These are phyloP conservation scores for Cyanidium caldarium DNA, from an alignment of 23 red algal species.

Conservation along the genomic window DNA sequence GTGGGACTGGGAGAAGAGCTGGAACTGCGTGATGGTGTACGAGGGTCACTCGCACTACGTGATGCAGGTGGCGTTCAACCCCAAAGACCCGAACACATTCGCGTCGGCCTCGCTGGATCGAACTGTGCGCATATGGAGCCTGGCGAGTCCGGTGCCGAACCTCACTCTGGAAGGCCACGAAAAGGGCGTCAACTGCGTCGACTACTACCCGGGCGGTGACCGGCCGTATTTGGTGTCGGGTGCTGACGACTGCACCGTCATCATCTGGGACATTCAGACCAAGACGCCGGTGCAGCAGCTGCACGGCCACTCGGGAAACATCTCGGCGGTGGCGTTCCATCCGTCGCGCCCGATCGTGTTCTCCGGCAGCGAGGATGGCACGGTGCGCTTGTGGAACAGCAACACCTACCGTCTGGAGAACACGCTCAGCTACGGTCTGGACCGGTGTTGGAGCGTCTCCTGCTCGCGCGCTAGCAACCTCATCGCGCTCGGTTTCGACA, in stretches of 20 bases:
- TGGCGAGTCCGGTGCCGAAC: constrained; percentile 77
- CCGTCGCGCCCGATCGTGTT: constrained; percentile 77
- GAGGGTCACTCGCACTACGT: constrained; percentile 96
- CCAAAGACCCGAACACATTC: constrained; percentile 98
- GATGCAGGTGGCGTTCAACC: constrained; percentile 98
- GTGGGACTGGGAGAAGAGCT: constrained; percentile 97
- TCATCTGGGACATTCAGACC: constrained; percentile 95
- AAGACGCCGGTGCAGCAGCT: constrained; percentile 71
- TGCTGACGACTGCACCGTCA: constrained; percentile 61
- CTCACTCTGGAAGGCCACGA: constrained; percentile 90
- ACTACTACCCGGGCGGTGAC: constrained; percentile 85
- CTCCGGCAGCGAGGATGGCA: constrained; percentile 69
- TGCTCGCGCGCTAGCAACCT: constrained; percentile 61
- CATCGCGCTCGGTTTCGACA: constrained; percentile 86
- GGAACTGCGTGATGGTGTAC: constrained; percentile 70
- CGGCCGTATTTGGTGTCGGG: constrained; percentile 80
- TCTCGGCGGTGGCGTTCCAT: constrained; percentile 70
- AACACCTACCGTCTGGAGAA: constrained; percentile 85
- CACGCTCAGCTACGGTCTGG: constrained; percentile 61
- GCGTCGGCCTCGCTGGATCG: constrained; percentile 85
- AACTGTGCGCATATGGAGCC: constrained; percentile 88
- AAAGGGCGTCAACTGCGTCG: constrained; percentile 95
- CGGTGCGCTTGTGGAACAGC: constrained; percentile 64
- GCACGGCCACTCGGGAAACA: constrained; percentile 66
- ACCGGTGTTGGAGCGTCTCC: constrained; percentile 78